Percentiles rank a stretch among this genome's conserved stretches.
These are phyloP conservation scores for Epichloe scottii DNA, from an alignment of 2,329 filamentous ascomycete genomes.

Conservation along the genomic window DNA sequence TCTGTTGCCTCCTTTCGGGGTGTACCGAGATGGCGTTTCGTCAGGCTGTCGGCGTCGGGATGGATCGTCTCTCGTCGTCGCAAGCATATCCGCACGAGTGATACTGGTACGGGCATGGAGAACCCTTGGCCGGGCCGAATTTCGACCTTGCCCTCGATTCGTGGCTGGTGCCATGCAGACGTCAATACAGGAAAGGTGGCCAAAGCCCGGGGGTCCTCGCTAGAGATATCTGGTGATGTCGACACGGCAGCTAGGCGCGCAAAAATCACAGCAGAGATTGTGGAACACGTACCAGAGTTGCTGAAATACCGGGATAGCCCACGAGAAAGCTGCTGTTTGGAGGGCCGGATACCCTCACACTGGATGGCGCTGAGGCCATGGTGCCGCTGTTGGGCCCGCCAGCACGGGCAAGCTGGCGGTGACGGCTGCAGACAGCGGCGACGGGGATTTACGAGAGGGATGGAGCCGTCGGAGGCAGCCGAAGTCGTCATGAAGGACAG, in stretches of 20 bases:
- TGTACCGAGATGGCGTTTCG: constrained; percentile 82
- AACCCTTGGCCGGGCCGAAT: constrained; percentile 77
- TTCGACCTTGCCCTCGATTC: constrained; percentile 96
- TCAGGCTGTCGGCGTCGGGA: constrained; percentile 84
- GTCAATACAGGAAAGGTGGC: neutral
- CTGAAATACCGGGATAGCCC: constrained; percentile 94
- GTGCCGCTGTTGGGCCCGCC: constrained; percentile 11
- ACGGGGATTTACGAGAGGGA: neutral
- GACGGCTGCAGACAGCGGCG: neutral
- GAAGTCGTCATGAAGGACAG: constrained; percentile 1
- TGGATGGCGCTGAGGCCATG: constrained; percentile 24
- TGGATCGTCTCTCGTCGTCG: constrained; percentile 94
- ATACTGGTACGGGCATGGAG: constrained; percentile 81
- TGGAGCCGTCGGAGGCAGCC: neutral
- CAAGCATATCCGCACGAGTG: constrained; percentile 85
- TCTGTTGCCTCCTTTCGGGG: constrained; percentile 84
- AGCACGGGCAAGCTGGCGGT: constrained; percentile 5
- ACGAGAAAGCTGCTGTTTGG: constrained; percentile 95
- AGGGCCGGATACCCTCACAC: constrained; percentile 88
- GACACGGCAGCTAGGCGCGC: too few relatives aligned
- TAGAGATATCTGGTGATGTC: too few relatives aligned
- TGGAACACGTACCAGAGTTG: constrained; percentile 66
- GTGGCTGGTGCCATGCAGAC: constrained; percentile 47
- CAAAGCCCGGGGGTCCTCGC: too few relatives aligned
- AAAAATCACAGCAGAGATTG: constrained; percentile 8